Base-by-base conservation (phyloP, 352 stramenopile genomes). In the Peronospora tabacina region DNA sequence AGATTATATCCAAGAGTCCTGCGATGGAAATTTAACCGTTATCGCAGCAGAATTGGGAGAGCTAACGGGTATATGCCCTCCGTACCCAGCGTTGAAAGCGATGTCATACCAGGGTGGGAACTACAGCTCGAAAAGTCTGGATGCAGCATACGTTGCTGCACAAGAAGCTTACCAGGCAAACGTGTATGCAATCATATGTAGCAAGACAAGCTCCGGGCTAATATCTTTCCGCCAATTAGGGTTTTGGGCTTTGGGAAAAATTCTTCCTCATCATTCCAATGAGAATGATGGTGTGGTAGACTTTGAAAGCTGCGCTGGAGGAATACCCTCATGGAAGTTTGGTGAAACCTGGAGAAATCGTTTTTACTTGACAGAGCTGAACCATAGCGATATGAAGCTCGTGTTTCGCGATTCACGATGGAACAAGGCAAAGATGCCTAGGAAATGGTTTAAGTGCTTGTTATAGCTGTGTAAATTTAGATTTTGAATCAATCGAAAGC, bases 391-490 rank as follows among this genome's bases (percentile, higher is more conserved):
- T 49, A 63, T 62, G 20, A 48, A 65, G 4, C 76, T 82, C 40
- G 62, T 55, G 26, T 35, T 58, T 19, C 65, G 67, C 11, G 70
- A 82, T 52, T 58, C 51, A 9, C 45, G 63, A 42, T 49, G 66
- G 34, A 50, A 58, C 16, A 55, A 52, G 24, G 2, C 55, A 7
- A 61, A 71, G 44, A 76, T 70, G 56, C 63, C 63, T 17, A 40
- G 68, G 24, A 72, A 72, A 48, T 79, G 69, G 69, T 74, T 75
- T 34, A 58, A 72, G 32, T 73, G 66, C 11, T 44, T 71, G 15
- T 28, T 66, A 10, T 66, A 66, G 47, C 19, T 22, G 1, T 22
- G 19, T 22, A 22, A 22, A 3, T 22, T 22, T 22, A 22, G 19
- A 22, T 22, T 22, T 22, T 22, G 1, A 3, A 22, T 22, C 19